Conservation (phyloP, 2,329 filamentous ascomycete genomes). For the Emydomyces testavorans region DNA sequence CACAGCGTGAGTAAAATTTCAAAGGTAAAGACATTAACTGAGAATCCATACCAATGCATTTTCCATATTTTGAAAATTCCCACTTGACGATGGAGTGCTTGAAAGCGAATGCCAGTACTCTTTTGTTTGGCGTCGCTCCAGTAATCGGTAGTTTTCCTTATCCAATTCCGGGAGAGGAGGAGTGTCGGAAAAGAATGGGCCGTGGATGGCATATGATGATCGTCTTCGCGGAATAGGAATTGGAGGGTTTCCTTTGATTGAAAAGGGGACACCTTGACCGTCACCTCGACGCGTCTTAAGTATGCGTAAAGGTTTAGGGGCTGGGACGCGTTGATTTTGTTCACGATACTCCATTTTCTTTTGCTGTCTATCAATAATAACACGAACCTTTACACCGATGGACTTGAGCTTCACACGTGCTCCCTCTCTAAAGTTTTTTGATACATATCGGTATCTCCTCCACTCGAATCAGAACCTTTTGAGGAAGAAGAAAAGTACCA, state of each 20-base stretch:
- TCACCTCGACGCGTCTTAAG: constrained; percentile 29
- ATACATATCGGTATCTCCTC: constrained; percentile 21
- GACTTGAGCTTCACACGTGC: constrained; percentile 13
- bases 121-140: neutral
- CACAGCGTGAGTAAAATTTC: too few relatives aligned
- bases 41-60: constrained; percentile 2
- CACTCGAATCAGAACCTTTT: constrained; percentile 25
- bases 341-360: constrained; percentile 2
- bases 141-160: neutral
- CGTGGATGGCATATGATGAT: constrained; percentile 19
- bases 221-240: constrained; percentile 21
- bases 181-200: neutral
- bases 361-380: constrained; percentile 1
- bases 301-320: constrained; percentile 42
- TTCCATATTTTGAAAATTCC: neutral
- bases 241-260: constrained; percentile 15
- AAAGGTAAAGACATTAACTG: too few relatives aligned
- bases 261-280: constrained; percentile 18
- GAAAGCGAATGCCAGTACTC: constrained; percentile 3
- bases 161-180: neutral
- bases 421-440: constrained; percentile 18
- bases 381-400: neutral
- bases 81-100: constrained; percentile 3
- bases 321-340: constrained; percentile 11
- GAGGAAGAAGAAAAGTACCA: constrained; percentile 23